These are phyloP conservation scores for Phytophthora constricta DNA, from an alignment of 352 stramenopile genomes.

Conservation along the genomic window DNA sequence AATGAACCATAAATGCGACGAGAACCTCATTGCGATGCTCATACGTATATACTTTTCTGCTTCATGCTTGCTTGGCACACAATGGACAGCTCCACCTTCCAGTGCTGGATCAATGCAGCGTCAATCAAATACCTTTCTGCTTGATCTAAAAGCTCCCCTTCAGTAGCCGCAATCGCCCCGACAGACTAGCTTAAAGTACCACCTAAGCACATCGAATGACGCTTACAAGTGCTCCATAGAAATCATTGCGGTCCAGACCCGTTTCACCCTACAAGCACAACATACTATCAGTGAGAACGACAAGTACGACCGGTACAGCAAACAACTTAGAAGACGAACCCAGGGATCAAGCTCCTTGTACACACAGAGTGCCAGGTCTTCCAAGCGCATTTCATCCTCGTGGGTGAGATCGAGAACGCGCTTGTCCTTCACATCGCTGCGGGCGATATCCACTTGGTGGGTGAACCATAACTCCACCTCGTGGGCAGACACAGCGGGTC, in stretches of 20 bases:
- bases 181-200: neutral
- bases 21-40: too few species aligned
- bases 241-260: conserved; percentile 11
- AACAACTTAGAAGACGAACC: conserved; percentile 15
- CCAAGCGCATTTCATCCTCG: conserved; percentile 20
- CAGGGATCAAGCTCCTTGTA: conserved; percentile 22
- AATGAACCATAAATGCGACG: conserved; percentile 24
- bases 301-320: neutral
- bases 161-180: too few species aligned
- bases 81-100: too few species aligned
- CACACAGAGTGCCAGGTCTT: conserved; percentile 36
- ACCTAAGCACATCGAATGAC: neutral
- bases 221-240: neutral
- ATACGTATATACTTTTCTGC: too few species aligned
- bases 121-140: too few species aligned
- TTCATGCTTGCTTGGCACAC: too few species aligned
- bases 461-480: conserved; percentile 43
- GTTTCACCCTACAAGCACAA: neutral
- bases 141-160: too few species aligned
- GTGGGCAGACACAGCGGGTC: conserved; percentile 13
- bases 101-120: too few species aligned
- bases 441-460: conserved; percentile 27
- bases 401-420: conserved; percentile 23
- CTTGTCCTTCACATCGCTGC: conserved; percentile 23
- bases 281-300: neutral